Percentiles rank a stretch among this genome's conserved stretches.
Conservation (phyloP, 2,329 filamentous ascomycete species). For the Aspergillus sp. region DNA sequence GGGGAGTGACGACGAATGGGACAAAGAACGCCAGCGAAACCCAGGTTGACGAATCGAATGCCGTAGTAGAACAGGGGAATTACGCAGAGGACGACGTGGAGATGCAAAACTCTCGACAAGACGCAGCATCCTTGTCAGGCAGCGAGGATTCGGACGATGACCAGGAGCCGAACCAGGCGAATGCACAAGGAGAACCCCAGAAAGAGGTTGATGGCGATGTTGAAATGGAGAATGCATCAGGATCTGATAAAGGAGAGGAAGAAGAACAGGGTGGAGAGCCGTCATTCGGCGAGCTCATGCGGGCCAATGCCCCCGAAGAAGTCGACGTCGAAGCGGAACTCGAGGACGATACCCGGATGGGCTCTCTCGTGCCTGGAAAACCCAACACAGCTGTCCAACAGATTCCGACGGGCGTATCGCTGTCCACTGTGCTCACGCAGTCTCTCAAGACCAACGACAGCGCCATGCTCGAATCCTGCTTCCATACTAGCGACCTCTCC, state of each 20-base stretch:
- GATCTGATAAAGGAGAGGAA: constrained; percentile 25
- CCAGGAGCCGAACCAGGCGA: constrained; percentile 11
- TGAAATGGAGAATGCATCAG: constrained; percentile 25
- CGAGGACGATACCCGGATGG: constrained; percentile 35
- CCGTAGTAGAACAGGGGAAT: constrained; percentile 43
- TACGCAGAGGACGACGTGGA: constrained; percentile 37
- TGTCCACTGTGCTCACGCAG: constrained; percentile 87
- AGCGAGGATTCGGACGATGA: constrained; percentile 14
- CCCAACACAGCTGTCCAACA: constrained; percentile 42
- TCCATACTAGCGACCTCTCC: constrained; percentile 65
- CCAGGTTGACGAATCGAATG: constrained; percentile 49
- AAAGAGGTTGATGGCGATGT: constrained; percentile 13
- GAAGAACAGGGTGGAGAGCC: constrained; percentile 46
- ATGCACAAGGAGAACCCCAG: constrained; percentile 10
- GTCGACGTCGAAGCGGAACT: constrained; percentile 59
- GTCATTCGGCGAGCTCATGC: constrained; percentile 80
- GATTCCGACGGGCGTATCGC: constrained; percentile 63
- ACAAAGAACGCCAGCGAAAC: constrained; percentile 41
- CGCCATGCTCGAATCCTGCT: constrained; percentile 81
- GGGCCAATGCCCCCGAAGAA: constrained; percentile 56
- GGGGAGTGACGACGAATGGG: constrained; percentile 45
- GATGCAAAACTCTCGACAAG: constrained; percentile 30
- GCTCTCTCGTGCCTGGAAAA: constrained; percentile 38
- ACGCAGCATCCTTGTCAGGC: constrained; percentile 21
- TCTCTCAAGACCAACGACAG: constrained; percentile 86